These are phyloP conservation scores for Lablab purpureus DNA, from an alignment of 306 rosid genomes.

Conservation along the genomic window DNA sequence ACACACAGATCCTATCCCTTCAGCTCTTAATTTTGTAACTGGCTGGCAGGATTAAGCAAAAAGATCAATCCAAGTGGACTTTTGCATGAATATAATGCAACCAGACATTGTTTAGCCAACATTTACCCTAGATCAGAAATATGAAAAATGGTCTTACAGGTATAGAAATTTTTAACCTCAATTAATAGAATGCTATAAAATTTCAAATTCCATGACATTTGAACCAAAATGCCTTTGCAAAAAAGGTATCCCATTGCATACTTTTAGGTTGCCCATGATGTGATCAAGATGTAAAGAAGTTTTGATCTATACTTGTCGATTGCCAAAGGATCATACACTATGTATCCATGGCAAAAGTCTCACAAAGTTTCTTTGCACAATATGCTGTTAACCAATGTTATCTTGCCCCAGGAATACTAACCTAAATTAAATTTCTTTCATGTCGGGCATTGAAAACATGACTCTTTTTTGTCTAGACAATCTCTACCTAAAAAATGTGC, in stretches of 20 bases:
- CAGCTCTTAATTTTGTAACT: conserved; percentile 72
- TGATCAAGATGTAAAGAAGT: conserved; percentile 12
- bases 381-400: neutral
- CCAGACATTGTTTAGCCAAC: neutral
- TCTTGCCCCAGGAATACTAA: neutral
- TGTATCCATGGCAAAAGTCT: neutral
- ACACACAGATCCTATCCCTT: conserved; percentile 71
- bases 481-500: neutral
- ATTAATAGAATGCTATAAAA: neutral
- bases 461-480: neutral
- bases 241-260: neutral
- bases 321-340: neutral
- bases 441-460: neutral
- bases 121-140: conserved; percentile 19
- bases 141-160: neutral
- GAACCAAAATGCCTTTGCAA: neutral
- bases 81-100: conserved; percentile 11
- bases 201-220: neutral
- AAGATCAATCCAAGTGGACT: conserved; percentile 28
- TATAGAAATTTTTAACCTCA: neutral
- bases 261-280: neutral
- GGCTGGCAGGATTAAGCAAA: conserved; percentile 56
- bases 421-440: neutral
- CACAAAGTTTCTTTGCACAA: neutral
- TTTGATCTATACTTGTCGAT: neutral